A percentile compares a stretch with the other conserved stretches of the same genome.
phyloP scores from a whole-genome alignment of 208 protist species.

The Leishmania turanica region DNA sequence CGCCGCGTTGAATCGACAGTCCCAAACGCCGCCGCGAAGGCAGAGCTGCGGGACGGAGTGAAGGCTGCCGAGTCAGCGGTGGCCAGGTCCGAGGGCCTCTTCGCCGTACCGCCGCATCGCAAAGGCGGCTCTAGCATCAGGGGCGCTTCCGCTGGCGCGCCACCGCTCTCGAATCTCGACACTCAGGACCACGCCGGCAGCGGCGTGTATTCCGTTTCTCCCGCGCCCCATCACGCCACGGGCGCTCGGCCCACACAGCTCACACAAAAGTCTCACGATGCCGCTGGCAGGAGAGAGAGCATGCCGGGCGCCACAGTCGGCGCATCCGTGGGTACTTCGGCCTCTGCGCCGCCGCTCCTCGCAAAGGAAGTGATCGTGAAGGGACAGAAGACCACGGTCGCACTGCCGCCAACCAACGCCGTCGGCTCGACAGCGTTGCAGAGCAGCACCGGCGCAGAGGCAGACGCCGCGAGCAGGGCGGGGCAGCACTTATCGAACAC shows the following conservation, averaged over 20 bases:
- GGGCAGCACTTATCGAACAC: slow-evolving; percentile 14
- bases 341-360: slow-evolving; percentile 5
- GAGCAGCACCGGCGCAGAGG: background rate
- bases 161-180: background rate
- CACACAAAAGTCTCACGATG: background rate
- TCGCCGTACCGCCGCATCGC: slow-evolving; percentile 4
- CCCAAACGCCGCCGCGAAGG: slow-evolving; percentile 22
- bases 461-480: background rate
- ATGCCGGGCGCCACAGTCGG: background rate
- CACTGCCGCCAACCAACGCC: background rate
- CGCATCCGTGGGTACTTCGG: background rate
- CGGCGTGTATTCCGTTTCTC: background rate
- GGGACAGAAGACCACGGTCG: background rate
- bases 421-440: background rate
- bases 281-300: background rate
- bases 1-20: slow-evolving; percentile 28
- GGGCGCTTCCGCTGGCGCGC: background rate
- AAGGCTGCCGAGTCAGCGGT: slow-evolving; percentile 29
- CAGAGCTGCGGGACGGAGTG: slow-evolving; percentile 40
- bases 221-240: background rate
- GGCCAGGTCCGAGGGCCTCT: background rate
- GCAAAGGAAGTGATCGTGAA: background rate
- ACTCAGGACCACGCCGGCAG: background rate
- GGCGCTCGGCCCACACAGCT: background rate
- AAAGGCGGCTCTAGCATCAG: background rate